Base-by-base conservation (phyloP, 257 asterid species). In the Phtheirospermum japonicum region DNA sequence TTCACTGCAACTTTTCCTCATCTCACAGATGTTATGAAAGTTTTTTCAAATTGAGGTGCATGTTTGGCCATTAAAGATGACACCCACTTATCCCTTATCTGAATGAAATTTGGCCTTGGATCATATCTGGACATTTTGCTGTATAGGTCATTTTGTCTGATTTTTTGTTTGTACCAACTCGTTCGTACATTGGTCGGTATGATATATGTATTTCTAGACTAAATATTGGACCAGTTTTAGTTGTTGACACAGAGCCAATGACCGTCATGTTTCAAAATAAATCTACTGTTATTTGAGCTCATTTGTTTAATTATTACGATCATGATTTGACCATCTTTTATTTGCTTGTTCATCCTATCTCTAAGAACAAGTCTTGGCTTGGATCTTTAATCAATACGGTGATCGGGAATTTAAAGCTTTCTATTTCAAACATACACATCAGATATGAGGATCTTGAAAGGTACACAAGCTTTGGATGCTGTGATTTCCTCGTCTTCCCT, bases 381-480 rank as follows among this genome's bases (percentile, higher is more conserved):
- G 97, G 95, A 73, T 89, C 99, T 75, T 67, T 92, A 73, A 89
- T 92, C 86, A 82, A 84, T 83, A 92, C 97, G 40, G 89, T 92
- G 69, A 86, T 92, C 42, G 99, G 99, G 82, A 92, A 92, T 79
- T 70, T 92, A 76, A 92, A 85, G 93, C 97, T 92, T 73, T 86
- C 97, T 61, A 82, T 92, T 73, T 89, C 97, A 42, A 89, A 92
- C 71, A 80, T 92, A 68, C 99, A 92, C 80, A 79, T 92, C 83
- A 85, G 99, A 89, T 92, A 92, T 57, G 99, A 86, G 79, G 99
- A 92, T 85, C 75, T 79, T 70, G 99, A 92, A 81, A 92, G 99
- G 99, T 92, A 80, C 46, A 68, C 55, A 26, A 63, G 23, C 64
- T 58, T 69, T 69, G 32, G 68, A 62, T 65, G 66, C 58, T 58